Conservation (phyloP, 805 yeast genomes). For the Suhomyces emberorum region DNA sequence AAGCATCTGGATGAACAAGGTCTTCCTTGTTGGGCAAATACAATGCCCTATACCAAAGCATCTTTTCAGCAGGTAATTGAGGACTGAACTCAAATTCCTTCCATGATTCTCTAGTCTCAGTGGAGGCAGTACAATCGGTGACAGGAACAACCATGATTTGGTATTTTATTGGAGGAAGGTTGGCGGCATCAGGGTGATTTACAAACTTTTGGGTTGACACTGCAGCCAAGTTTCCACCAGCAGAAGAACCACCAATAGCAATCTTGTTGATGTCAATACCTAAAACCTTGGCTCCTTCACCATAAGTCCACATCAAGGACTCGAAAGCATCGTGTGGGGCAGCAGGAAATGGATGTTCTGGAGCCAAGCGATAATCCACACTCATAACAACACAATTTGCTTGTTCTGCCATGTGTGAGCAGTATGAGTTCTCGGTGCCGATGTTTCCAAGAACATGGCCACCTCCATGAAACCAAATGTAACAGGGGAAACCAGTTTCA, state of each 20-base stretch:
- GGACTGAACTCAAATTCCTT: conserved; percentile 37
- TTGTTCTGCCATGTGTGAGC: conserved; percentile 37
- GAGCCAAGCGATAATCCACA: conserved; percentile 51
- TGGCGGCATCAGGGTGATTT: conserved; percentile 15
- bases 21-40: conserved; percentile 35
- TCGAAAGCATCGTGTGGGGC: conserved; percentile 43
- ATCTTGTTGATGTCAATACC: conserved; percentile 30
- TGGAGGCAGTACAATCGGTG: conserved; percentile 40
- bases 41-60: conserved; percentile 43
- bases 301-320: conserved; percentile 28
- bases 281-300: conserved; percentile 15
- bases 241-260: conserved; percentile 46
- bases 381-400: conserved; percentile 39
- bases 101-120: conserved; percentile 35
- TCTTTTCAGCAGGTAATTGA: conserved; percentile 43
- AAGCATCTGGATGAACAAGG: conserved; percentile 30
- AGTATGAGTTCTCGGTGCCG: conserved; percentile 39
- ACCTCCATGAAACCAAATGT: conserved; percentile 44
- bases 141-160: conserved; percentile 46
- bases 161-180: conserved; percentile 32
- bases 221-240: conserved; percentile 41
- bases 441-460: conserved; percentile 44
- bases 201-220: conserved; percentile 34
- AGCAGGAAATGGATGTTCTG: conserved; percentile 49
- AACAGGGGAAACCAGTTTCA: conserved; percentile 34